phyloP scores from a whole-genome alignment of 495 filamentous ascomycete species.

The Talaromyces liani region DNA sequence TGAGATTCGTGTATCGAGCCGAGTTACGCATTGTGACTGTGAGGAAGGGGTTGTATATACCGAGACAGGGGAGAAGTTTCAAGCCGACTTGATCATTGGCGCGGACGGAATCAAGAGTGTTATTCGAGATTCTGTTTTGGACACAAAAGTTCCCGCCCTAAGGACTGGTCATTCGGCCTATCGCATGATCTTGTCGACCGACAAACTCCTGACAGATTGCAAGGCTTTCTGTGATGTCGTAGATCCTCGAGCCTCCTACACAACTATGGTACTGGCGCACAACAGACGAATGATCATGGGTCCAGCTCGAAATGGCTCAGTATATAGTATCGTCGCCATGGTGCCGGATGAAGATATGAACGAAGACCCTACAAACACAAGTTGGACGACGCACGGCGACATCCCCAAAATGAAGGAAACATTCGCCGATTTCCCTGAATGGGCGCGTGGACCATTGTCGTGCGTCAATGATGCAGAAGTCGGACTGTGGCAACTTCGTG shows the following conservation, averaged over 20 bases:
- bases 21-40: conserved; percentile 17
- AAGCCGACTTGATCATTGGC: conserved; percentile 31
- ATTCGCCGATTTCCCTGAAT: conserved; percentile 28
- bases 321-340: conserved; percentile 16
- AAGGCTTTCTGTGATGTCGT: background rate
- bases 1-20: conserved; percentile 10
- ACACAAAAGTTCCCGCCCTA: background rate
- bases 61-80: conserved; percentile 15
- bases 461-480: background rate
- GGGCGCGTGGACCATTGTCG: conserved; percentile 18
- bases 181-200: background rate
- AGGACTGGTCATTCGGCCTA: background rate
- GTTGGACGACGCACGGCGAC: conserved; percentile 24
- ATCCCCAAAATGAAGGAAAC: conserved; percentile 27
- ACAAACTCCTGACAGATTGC: background rate
- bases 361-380: background rate
- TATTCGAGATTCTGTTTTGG: background rate
- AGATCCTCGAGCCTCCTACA: background rate
- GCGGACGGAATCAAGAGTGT: background rate
- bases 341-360: conserved; percentile 14
- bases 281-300: conserved; percentile 19
- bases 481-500: conserved; percentile 12
- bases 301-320: conserved; percentile 16
- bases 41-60: conserved; percentile 17
- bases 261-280: conserved; percentile 10